A percentile compares a stretch with the other conserved stretches of the same genome.
phyloP scores from a whole-genome alignment of 257 asterid genomes.

The Cynanchum wilfordii region DNA sequence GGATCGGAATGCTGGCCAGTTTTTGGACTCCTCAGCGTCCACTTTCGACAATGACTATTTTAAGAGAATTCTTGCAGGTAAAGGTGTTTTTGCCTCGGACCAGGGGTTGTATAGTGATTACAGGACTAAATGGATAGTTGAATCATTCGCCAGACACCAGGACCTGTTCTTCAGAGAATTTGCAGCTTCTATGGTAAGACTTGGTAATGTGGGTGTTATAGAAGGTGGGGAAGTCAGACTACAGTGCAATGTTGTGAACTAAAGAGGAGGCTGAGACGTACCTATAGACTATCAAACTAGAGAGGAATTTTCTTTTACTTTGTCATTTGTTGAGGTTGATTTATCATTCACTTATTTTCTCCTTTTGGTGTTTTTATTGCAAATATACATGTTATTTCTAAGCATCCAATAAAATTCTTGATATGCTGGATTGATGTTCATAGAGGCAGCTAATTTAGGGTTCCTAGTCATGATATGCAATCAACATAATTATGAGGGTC shows the following conservation, averaged over 20 bases:
- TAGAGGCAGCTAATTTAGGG: not conserved
- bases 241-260: slow-evolving; percentile 53
- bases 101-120: slow-evolving; percentile 47
- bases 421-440: not conserved
- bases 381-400: not conserved
- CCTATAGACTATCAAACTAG: not conserved
- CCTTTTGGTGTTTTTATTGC: not conserved
- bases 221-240: slow-evolving; percentile 54
- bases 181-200: slow-evolving; percentile 51
- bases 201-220: slow-evolving; percentile 57
- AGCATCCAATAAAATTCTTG: not conserved
- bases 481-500: not conserved
- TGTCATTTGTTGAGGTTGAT: not conserved
- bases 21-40: slow-evolving; percentile 55
- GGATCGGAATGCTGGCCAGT: slow-evolving; percentile 49
- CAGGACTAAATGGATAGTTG: slow-evolving; percentile 52
- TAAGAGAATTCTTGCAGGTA: slow-evolving; percentile 34
- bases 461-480: not conserved
- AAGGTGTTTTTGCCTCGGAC: slow-evolving; percentile 61
- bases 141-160: slow-evolving; percentile 52
- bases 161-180: slow-evolving; percentile 46
- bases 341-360: not conserved
- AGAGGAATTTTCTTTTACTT: not conserved
- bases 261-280: slow-evolving; percentile 2
- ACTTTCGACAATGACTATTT: slow-evolving; percentile 59